Evolutionary conservation across 2,329 filamentous ascomycete genomes (phyloP).

Genomic region (Exserohilum turcica): DNA sequence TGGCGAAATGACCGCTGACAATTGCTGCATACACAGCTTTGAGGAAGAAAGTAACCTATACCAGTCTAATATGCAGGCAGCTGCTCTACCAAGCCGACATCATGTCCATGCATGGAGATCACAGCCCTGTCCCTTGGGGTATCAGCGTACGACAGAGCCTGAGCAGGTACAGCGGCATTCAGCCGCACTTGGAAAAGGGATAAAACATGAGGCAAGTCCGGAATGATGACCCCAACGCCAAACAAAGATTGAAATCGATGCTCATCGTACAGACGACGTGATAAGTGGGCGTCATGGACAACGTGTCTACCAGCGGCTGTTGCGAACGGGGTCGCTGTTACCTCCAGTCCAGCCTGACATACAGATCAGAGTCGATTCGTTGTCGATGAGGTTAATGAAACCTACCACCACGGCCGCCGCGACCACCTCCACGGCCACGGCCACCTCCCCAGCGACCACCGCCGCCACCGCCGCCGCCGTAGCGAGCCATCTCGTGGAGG

Average conservation of each 20-base stretch:
- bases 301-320: slow-evolving; percentile 48
- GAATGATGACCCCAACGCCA: slow-evolving; percentile 29
- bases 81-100: slow-evolving; percentile 15
- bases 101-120: slow-evolving; percentile 17
- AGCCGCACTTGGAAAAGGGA: slow-evolving; percentile 9
- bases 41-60: slow-evolving; percentile 27
- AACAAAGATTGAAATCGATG: slow-evolving; percentile 15
- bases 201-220: slow-evolving; percentile 17
- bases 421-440: slow-evolving; percentile 70
- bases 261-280: slow-evolving; percentile 11
- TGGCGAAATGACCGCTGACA: slow-evolving; percentile 12
- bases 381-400: slow-evolving; percentile 8
- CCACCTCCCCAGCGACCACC: slow-evolving; percentile 70
- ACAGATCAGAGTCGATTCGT: slow-evolving; percentile 22
- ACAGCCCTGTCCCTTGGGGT: slow-evolving; percentile 34
- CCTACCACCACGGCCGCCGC: slow-evolving; percentile 60
- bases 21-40: slow-evolving; percentile 10
- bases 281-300: slow-evolving; percentile 6
- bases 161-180: slow-evolving; percentile 14
- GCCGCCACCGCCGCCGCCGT: slow-evolving; percentile 80
- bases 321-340: slow-evolving; percentile 48
- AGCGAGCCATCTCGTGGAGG: slow-evolving; percentile 94
- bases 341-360: slow-evolving; percentile 44
- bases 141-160: slow-evolving; percentile 35
- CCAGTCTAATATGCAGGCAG: slow-evolving; percentile 35